Evolutionary conservation across 2,329 filamentous ascomycete species (phyloP), one percentile per base, ranked within the genome.

Genomic region (Colletotrichum sp.): DNA sequence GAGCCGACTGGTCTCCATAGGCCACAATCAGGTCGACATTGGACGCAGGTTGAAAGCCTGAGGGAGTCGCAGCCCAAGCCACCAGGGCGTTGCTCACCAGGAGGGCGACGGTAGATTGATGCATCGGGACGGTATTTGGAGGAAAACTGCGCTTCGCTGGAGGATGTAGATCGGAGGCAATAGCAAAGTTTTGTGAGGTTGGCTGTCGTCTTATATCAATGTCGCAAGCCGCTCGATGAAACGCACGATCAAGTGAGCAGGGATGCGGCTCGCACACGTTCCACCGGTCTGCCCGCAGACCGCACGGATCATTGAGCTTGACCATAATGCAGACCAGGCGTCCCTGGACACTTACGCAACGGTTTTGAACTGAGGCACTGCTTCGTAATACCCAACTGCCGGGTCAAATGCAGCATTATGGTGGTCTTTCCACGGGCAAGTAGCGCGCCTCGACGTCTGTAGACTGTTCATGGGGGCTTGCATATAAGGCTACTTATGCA

Each of bases 21-120:
- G 82, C 80, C 6, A 88, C 86, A 12, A 87, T 78, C 52, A 88
- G 83, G 70, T 84, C 79, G 49, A 78, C 82, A 25, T 83, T 80
- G n/a, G 82, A 81, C 16, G 82, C 81, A 0, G 87, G 87, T 57
- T 81, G 72, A 77, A 88, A 89, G 29, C 85, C 85, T 7, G 80
- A 61, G 6, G 87, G 87, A 9, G 87, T 88, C 8, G 80, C 80
- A 8, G 86, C 87, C 29, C 85, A 79, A 16, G 81, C 80, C 16
- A 80, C 66, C 30, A 65, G 59, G 59, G 72, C 72, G 12, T 39
- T 49, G 59, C 72, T 59, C 59, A 75, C 49, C 27, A 65, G 34
- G 59, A 75, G 16, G 44, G 34, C 67, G 44, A 74, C 13, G 27
- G 57, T 44, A 57, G 19, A n/a, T 25, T n/a, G 59, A 34, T 74